These are phyloP conservation scores for Chaetomiaceae sp. DNA, from an alignment of 2,329 filamentous ascomycete genomes.

Conservation along the genomic window DNA sequence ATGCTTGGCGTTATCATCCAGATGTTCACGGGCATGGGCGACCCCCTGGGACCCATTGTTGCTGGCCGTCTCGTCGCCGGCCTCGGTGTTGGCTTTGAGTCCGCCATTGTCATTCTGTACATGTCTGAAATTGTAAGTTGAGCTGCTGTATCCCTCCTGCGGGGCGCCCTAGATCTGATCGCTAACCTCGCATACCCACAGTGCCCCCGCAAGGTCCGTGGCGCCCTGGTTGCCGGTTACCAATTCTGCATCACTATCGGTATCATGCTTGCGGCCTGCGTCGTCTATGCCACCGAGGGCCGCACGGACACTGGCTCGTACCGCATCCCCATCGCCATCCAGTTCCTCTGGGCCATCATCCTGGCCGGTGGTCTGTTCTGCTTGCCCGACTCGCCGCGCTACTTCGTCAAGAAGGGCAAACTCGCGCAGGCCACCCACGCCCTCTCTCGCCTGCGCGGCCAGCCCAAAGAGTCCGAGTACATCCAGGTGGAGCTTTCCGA, in stretches of 20 bases:
- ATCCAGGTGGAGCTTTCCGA: conserved; percentile 77
- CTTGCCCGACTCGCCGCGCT: conserved; percentile 82
- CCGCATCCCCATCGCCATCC: conserved; percentile 75
- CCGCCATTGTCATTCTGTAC: conserved; percentile 76
- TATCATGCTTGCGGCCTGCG: conserved; percentile 67
- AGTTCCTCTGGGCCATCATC: conserved; percentile 76
- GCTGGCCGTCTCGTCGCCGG: conserved; percentile 71
- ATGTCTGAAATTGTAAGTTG: conserved; percentile 71
- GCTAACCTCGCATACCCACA: conserved; percentile 5
- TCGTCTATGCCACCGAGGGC: conserved; percentile 67
- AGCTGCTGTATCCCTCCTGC: not conserved
- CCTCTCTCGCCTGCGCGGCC: conserved; percentile 67
- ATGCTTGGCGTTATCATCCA: conserved; percentile 64
- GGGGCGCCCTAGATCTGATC: too few relatives aligned
- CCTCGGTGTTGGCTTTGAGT: conserved; percentile 75
- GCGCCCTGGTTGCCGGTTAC: conserved; percentile 33
- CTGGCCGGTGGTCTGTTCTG: conserved; percentile 67
- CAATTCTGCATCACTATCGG: conserved; percentile 44
- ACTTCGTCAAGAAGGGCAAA: conserved; percentile 73
- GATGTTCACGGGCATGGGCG: conserved; percentile 46
- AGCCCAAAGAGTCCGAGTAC: conserved; percentile 66
- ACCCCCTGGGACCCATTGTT: conserved; percentile 59
- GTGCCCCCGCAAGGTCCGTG: conserved; percentile 60
- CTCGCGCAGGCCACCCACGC: conserved; percentile 59
- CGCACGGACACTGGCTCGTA: conserved; percentile 62